Conservation (phyloP, 768 basidiomycete species). For the Tephrocybe sp. region DNA sequence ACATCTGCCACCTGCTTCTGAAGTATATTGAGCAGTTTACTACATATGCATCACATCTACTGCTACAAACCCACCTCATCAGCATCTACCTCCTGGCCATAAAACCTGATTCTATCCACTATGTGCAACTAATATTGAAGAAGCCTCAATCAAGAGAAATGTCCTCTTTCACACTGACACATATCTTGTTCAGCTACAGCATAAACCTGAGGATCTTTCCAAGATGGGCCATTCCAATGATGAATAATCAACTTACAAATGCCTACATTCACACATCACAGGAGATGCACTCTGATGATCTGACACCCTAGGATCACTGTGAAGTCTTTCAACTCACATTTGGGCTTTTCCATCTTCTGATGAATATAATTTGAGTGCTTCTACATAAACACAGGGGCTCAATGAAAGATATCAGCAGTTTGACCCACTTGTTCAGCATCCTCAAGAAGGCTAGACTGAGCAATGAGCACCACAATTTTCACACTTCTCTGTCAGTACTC, state of each 20-base stretch:
- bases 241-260: conserved; percentile 32
- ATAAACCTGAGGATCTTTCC: conserved; percentile 6
- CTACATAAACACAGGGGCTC: conserved; percentile 28
- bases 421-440: conserved; percentile 28
- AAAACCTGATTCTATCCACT: conserved; percentile 25
- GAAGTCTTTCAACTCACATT: conserved; percentile 18
- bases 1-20: background rate
- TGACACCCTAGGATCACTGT: conserved; percentile 21
- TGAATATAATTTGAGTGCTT: conserved; percentile 34
- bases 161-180: conserved; percentile 28
- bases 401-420: conserved; percentile 19
- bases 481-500: conserved; percentile 25
- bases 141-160: conserved; percentile 28
- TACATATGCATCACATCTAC: background rate
- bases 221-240: conserved; percentile 19
- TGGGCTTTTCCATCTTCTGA: conserved; percentile 31
- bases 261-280: conserved; percentile 21
- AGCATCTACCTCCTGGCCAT: conserved; percentile 18
- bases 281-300: conserved; percentile 13
- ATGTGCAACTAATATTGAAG: conserved; percentile 27
- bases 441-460: conserved; percentile 31
- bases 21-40: background rate
- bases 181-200: background rate
- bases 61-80: conserved; percentile 19
- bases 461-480: conserved; percentile 32